A percentile compares a stretch with the other conserved stretches of the same genome.
Conservation (phyloP, 2,329 filamentous ascomycete genomes). For the Arthrobotrys sphaeroides region DNA sequence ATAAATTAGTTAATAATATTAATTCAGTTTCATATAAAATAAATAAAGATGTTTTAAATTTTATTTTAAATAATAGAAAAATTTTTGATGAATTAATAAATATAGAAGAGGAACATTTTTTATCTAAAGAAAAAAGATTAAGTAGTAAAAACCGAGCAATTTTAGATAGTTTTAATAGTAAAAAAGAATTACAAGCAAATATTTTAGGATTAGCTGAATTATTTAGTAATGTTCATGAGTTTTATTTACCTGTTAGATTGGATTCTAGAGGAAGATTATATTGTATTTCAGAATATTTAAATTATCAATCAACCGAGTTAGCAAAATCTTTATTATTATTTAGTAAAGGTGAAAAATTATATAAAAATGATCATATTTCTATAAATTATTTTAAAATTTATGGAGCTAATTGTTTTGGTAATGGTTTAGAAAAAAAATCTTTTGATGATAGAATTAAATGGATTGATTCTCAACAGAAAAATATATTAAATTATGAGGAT, state of each 20-base stretch:
- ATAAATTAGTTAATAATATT: not conserved
- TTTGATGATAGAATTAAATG: not conserved
- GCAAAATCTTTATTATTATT: not conserved
- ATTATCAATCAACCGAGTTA: slow-evolving; percentile 1
- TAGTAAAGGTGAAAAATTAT: not conserved
- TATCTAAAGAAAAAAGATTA: slow-evolving; percentile 11
- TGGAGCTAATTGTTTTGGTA: not conserved
- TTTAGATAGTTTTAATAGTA: not conserved
- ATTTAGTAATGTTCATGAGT: slow-evolving; percentile 16
- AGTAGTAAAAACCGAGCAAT: too few species aligned
- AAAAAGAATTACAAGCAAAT: not conserved
- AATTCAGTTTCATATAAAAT: not conserved
- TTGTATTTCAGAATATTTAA: slow-evolving; percentile 26
- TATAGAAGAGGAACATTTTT: not conserved
- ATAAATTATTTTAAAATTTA: not conserved
- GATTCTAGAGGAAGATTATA: slow-evolving; percentile 24
- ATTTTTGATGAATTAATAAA: not conserved
- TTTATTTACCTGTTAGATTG: slow-evolving; percentile 23
- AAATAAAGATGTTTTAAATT: not conserved
- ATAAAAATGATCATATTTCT: not conserved
- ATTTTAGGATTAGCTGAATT: not conserved
- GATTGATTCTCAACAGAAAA: not conserved
- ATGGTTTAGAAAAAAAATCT: not conserved
- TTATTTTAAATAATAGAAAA: not conserved
- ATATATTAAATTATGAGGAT: not conserved